A percentile compares a stretch with the other conserved stretches of the same genome.
phyloP scores from a whole-genome alignment of 1,284 basidiomycete genomes.

The Cryptococcus jaspeensis region DNA sequence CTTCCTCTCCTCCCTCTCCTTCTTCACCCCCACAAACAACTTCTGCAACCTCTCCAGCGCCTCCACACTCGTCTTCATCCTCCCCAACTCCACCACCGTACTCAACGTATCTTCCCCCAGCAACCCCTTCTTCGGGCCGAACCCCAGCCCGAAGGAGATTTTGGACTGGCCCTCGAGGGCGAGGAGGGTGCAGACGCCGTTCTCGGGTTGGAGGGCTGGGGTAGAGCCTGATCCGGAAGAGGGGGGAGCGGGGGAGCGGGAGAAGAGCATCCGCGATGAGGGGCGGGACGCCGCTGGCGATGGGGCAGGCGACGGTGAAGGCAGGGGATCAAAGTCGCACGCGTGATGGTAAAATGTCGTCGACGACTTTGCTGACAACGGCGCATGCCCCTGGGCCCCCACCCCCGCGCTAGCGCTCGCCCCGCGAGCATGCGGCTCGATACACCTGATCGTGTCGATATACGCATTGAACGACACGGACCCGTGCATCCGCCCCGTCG shows the following conservation, averaged over 20 bases:
- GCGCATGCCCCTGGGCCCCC: not conserved
- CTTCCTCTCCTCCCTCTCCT: not conserved
- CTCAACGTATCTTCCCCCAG: slow-evolving; percentile 41
- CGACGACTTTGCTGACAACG: slow-evolving; percentile 13
- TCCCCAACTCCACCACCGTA: slow-evolving; percentile 23
- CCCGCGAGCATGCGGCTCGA: slow-evolving; percentile 22
- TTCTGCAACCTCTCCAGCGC: slow-evolving; percentile 27
- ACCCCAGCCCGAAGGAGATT: slow-evolving; percentile 21
- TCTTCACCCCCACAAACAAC: slow-evolving; percentile 12
- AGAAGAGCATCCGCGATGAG: too few relatives aligned
- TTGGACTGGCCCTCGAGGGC: slow-evolving; percentile 11
- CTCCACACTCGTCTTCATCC: slow-evolving; percentile 24
- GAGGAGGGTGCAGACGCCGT: not conserved
- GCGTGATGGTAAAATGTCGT: not conserved
- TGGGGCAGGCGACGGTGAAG: too few relatives aligned
- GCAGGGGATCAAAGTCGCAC: not conserved
- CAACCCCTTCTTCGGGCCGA: slow-evolving; percentile 38
- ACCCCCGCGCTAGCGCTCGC: not conserved
- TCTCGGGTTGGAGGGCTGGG: not conserved
- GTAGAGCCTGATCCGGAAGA: not conserved
- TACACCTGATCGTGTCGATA: slow-evolving; percentile 26
- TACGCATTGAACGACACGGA: slow-evolving; percentile 28
- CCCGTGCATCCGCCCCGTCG: slow-evolving; percentile 38
- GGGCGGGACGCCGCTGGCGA: too few relatives aligned
- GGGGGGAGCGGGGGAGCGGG: not conserved